A percentile compares a stretch with the other conserved stretches of the same genome.
Evolutionary conservation across 148 eudicot species (phyloP).

Genomic region (Polygonum aviculare): DNA sequence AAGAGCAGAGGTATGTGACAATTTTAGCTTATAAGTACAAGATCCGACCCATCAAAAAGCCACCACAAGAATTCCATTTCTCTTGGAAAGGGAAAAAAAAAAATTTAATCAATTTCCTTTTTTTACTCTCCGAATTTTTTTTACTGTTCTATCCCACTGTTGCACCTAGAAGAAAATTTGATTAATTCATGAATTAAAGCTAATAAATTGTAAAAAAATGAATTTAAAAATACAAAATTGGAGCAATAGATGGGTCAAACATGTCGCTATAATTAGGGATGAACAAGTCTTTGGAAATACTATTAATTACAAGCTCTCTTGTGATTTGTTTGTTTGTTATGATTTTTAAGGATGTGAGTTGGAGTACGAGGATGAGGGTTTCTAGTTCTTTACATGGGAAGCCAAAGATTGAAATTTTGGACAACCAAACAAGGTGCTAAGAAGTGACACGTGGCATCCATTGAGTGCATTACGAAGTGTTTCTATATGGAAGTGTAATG

Average conservation of each 20-base stretch:
- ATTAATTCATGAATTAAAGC: not conserved
- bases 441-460: not conserved
- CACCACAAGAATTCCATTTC: conserved; percentile 32
- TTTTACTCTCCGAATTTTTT: not conserved
- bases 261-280: conserved; percentile 16
- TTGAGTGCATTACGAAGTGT: conserved; percentile 1
- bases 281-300: conserved; percentile 19
- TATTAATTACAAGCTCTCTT: not conserved
- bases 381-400: not conserved
- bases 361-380: not conserved
- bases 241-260: not conserved
- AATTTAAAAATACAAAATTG: not conserved
- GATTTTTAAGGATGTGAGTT: not conserved
- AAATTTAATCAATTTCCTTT: not conserved
- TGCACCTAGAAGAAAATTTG: not conserved
- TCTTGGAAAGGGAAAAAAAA: conserved; percentile 4
- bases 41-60: conserved; percentile 42
- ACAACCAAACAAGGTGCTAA: not conserved
- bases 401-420: not conserved
- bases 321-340: not conserved
- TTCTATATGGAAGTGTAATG: not conserved
- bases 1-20: conserved; percentile 39
- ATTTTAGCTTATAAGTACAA: conserved; percentile 30
- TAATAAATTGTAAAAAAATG: not conserved
- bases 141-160: not conserved